Evolutionary conservation across 2,329 filamentous ascomycete species (phyloP), one percentile per base, ranked within the genome.

Genomic region (Penicillium sp.): DNA sequence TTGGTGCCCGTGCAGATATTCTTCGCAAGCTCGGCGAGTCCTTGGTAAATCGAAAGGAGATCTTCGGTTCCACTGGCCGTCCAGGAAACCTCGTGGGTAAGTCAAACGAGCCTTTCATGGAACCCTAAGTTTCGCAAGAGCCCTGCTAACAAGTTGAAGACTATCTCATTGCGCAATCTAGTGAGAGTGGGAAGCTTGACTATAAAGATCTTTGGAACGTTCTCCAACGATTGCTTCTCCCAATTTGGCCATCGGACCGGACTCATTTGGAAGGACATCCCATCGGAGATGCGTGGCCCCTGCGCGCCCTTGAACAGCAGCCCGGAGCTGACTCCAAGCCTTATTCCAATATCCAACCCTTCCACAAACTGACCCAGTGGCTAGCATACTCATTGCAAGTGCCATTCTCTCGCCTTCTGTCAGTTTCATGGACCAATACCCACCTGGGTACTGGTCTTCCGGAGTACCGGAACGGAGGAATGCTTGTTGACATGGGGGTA

Each of bases 381-480:
- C 79, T 90, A 5, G 83, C 82, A 1, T 90, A 90, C 70, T 89
- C 87, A 0, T 75, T 90, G 7, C 89, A 88, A 75, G 86, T 89
- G 4, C 82, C 83, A 0, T 84, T 86, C 62, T 76, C 79, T 45
- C 76, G 77, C 2, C 68, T 85, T 1, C 72, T 86, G 9, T 75
- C 76, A 1, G 75, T 80, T 13, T 72, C 78, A 11, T 84, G 83
- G 71, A 75, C 71, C 8, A 83, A 83, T 36, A 70, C 75, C 2
- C 75, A 82, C 18, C 78, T 86, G 0, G 77, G 87, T 8, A 90
- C 88, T 0, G 88, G 85, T 0, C 75, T 90, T 3, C 85, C 88
- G 0, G 88, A 90, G 66, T 90, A 90, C 61, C 81, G 88, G 48
- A 90, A 90, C 54, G 87, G 87, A 2, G 87, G 87, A 0, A 71